Percentiles rank a stretch among this genome's conserved stretches.
These are phyloP conservation scores for Pythium aquatile DNA, from an alignment of 352 stramenopile species.

Conservation along the genomic window DNA sequence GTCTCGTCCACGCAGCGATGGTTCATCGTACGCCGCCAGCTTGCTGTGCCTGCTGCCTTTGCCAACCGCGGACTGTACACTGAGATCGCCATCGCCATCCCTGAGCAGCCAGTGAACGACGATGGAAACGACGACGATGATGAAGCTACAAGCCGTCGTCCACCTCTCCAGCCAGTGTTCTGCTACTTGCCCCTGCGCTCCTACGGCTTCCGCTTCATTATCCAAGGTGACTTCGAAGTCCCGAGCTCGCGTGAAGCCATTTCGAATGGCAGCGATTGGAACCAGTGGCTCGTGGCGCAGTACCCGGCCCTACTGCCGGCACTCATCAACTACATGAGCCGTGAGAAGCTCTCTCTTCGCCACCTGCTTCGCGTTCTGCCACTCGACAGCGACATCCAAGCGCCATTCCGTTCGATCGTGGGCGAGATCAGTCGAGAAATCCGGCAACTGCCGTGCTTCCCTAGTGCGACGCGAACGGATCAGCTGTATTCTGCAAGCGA, in stretches of 20 bases:
- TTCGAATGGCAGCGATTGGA: constrained; percentile 82
- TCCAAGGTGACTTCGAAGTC: constrained; percentile 87
- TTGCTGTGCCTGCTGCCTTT: constrained; percentile 32
- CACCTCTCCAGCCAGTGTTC: constrained; percentile 76
- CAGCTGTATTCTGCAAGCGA: constrained; percentile 19
- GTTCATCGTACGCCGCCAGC: constrained; percentile 52
- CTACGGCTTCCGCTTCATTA: constrained; percentile 83
- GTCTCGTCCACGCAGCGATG: constrained; percentile 45
- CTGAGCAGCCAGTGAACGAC: constrained; percentile 21
- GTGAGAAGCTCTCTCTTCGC: constrained; percentile 13
- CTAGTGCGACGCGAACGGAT: constrained; percentile 11
- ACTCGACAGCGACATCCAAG: constrained; percentile 67
- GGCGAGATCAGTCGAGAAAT: constrained; percentile 60
- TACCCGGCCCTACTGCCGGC: constrained; percentile 51
- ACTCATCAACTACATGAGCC: constrained; percentile 11
- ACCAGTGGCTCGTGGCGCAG: constrained; percentile 83
- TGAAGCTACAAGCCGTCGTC: constrained; percentile 20
- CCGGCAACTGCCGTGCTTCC: constrained; percentile 49
- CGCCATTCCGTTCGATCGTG: constrained; percentile 63
- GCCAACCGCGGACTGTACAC: constrained; percentile 28
- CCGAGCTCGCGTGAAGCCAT: constrained; percentile 85
- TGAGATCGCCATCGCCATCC: constrained; percentile 62
- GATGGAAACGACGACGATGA: constrained; percentile 18
- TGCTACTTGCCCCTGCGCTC: constrained; percentile 79
- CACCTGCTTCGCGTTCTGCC: constrained; percentile 42